Conservation (phyloP, 2,329 filamentous ascomycete species). For the Colletotrichum abscissum region DNA sequence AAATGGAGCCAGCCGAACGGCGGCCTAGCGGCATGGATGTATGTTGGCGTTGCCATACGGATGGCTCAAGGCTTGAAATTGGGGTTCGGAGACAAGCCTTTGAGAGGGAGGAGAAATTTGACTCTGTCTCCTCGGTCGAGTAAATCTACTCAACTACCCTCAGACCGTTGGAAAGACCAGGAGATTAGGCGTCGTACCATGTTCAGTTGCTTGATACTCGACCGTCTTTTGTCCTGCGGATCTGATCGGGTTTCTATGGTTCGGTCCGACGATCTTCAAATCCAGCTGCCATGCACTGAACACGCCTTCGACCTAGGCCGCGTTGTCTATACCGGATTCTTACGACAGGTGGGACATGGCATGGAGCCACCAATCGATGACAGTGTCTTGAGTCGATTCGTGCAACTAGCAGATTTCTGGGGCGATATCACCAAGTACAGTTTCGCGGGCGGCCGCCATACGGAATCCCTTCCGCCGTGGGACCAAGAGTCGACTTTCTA, state of each 20-base stretch:
- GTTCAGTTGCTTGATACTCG: slow-evolving; percentile 80
- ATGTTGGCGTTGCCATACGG: slow-evolving; percentile 72
- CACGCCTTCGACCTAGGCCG: slow-evolving; percentile 71
- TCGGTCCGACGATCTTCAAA: slow-evolving; percentile 67
- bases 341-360: slow-evolving; percentile 43
- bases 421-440: slow-evolving; percentile 68
- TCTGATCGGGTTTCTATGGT: slow-evolving; percentile 71
- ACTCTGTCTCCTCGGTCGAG: slow-evolving; percentile 29
- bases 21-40: slow-evolving; percentile 73
- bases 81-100: slow-evolving; percentile 63
- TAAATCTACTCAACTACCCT: slow-evolving; percentile 16
- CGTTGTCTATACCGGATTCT: slow-evolving; percentile 64
- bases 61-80: slow-evolving; percentile 72
- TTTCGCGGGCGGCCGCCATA: slow-evolving; percentile 62
- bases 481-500: slow-evolving; percentile 64
- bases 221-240: slow-evolving; percentile 75
- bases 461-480: slow-evolving; percentile 68
- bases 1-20: slow-evolving; percentile 74
- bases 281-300: slow-evolving; percentile 77
- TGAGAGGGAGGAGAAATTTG: slow-evolving; percentile 33
- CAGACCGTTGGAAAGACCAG: slow-evolving; percentile 48
- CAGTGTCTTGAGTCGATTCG: slow-evolving; percentile 63
- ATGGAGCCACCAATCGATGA: slow-evolving; percentile 48
- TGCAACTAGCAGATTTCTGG: slow-evolving; percentile 70
- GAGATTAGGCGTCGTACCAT: slow-evolving; percentile 77